Evolutionary conservation across 352 stramenopile genomes (phyloP), one percentile per base, ranked within the genome.

Genomic region (Globisporangium paroecandrum): DNA sequence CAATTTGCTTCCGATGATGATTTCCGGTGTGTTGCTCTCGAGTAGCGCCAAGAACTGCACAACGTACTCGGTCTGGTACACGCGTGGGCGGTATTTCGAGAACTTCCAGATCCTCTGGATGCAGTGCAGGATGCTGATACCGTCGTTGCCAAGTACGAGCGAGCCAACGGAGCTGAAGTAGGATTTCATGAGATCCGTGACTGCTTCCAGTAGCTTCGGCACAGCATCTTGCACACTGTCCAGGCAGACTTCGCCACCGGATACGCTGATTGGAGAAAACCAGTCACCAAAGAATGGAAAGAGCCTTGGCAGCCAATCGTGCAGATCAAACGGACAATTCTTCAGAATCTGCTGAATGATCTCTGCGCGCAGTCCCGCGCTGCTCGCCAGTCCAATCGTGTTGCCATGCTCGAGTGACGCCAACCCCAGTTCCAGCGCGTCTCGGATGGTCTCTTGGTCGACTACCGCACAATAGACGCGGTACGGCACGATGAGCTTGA

Each of bases 391-490:
- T 3, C 60, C 62, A 25, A 64, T 51, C 46, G 34, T 41, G 24
- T 61, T 61, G 41, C 65, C 70, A 47, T 74, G 73, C 29, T 87
- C 81, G 9, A 94, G 66, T 7, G 74, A 82, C 0, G 77, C 75
- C 9, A 93, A 63, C 0, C 78, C 79, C n/a, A 89, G 56, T 53
- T 94, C 82, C 18, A 89, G 59, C 27, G 83, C 72, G 18, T 88
- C 77, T 38, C 83, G 71, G 55, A 90, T 72, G 34, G 88, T 69
- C 24, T 70, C 69, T 27, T 81, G 73, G 13, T 82, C 69, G 13
- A 94, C 38, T 38, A 94, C 74, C 6, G 76, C 78, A 54, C 84
- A 94, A 65, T 94, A 94, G 1, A 89, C 83, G 58, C 79, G 79
- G 63, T 80, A 85, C 36, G 83, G 73, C 10, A 84, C 75, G 2